Evolutionary conservation across 352 stramenopile genomes (phyloP).

Genomic region (Phytophthora ohioensis): DNA sequence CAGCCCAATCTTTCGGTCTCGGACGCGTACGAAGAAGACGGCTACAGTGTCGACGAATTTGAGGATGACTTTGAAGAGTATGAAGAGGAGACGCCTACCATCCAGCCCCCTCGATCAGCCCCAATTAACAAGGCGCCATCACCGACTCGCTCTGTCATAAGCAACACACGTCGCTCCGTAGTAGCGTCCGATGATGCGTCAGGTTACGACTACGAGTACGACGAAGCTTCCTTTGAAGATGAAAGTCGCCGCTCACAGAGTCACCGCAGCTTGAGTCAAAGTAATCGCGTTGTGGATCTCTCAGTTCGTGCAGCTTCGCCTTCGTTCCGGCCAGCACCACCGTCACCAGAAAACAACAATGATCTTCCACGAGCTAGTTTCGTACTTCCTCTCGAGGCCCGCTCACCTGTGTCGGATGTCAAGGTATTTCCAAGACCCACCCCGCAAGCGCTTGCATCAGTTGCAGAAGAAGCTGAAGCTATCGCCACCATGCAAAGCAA

Average conservation of each 20-base stretch:
- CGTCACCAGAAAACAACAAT: conserved; percentile 14
- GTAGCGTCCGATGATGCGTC: conserved; percentile 28
- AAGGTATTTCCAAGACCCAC: conserved; percentile 57
- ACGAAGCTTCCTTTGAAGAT: conserved; percentile 77
- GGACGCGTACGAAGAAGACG: conserved; percentile 55
- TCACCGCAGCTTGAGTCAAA: conserved; percentile 40
- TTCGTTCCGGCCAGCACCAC: conserved; percentile 35
- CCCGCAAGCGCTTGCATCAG: conserved; percentile 15
- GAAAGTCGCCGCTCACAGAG: conserved; percentile 65
- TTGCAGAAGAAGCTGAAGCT: conserved; percentile 38
- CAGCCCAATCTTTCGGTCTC: conserved; percentile 29
- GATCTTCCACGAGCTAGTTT: conserved; percentile 18
- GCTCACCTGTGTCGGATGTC: conserved; percentile 52
- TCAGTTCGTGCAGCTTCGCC: conserved; percentile 63
- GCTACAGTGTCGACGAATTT: conserved; percentile 83
- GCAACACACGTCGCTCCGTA: conserved; percentile 19
- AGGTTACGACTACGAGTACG: conserved; percentile 69
- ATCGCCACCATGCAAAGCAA: conserved; percentile 44
- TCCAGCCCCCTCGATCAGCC: neutral
- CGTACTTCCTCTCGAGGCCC: conserved; percentile 26
- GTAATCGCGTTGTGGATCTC: conserved; percentile 64
- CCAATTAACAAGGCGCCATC: conserved; percentile 15
- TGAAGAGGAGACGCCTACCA: conserved; percentile 11
- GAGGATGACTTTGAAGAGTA: conserved; percentile 58
- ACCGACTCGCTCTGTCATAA: conserved; percentile 24